phyloP scores from a whole-genome alignment of 441 rosid species.

The Syzygium malaccense region DNA sequence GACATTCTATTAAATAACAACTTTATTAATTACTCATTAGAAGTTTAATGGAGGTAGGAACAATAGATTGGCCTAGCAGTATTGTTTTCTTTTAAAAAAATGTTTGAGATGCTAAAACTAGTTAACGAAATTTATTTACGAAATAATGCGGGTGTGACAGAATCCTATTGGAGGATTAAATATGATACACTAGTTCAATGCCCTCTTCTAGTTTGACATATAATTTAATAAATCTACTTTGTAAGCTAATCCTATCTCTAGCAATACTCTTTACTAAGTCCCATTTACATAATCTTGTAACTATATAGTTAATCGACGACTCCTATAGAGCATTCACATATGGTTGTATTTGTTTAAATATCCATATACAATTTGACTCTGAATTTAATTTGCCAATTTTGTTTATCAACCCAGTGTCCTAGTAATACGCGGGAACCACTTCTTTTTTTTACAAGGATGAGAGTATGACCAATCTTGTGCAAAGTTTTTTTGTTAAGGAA shows the following conservation, averaged over 20 bases:
- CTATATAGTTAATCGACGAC: background rate
- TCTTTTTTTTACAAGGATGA: background rate
- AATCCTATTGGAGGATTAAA: background rate
- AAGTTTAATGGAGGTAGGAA: background rate
- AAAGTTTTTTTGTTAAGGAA: background rate
- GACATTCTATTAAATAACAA: background rate
- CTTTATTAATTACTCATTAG: background rate
- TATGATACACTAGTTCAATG: background rate
- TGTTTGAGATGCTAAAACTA: background rate
- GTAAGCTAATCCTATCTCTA: background rate
- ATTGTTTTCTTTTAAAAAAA: background rate
- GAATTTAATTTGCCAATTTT: background rate
- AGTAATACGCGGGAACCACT: background rate
- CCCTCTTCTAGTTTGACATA: background rate
- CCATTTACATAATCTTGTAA: background rate
- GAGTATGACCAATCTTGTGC: background rate
- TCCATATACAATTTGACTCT: background rate
- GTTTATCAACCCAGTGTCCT: background rate
- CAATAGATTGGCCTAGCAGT: background rate
- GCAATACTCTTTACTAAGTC: background rate
- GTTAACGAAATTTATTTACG: background rate
- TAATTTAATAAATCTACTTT: background rate
- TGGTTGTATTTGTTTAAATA: background rate
- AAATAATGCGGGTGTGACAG: background rate
- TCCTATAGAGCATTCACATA: background rate